Evolutionary conservation across 345 rosid species (phyloP), one percentile per base, ranked within the genome.

Genomic region (Eucalyptus regnans): DNA sequence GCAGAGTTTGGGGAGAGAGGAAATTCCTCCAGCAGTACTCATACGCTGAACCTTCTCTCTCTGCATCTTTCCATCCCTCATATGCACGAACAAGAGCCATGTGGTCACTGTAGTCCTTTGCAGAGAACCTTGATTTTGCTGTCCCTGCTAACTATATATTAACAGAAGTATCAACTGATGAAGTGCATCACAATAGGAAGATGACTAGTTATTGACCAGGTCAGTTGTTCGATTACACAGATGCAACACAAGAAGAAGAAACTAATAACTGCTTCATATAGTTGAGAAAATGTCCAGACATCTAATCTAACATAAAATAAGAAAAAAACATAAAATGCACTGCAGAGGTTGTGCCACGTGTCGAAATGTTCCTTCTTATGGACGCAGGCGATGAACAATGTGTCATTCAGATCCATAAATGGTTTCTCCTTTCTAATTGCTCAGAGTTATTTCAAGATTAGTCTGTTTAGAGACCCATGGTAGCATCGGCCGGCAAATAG

Each of bases 61-160:
- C 99, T 50, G 99, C 99, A 81, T 93, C 96, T 94, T 98, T 98
- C 99, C 99, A 97, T 76, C 99, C 99, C 93, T 98, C 99, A 87
- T 96, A 98, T 86, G 99, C 99, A 80, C 99, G 99, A 22, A 98
- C 99, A 41, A 98, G 97, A 48, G 99, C 99, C 99, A 97, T 96
- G 90, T 98, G 99, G 92, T 98, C 99, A 90, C 99, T 98, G 92
- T 96, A 97, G 93, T 98, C 99, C 93, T 97, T 98, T 14, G 99
- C 99, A 33, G 98, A 97, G 93, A 96, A 98, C 92, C 98, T 95
- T 90, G 97, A 96, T 91, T 98, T 98, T 76, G 99, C 98, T 76
- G 96, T 94, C 91, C 98, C 97, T 86, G 99, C 99, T 91, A 97
- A 92, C 99, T 97, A 91, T 62, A 92, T 46, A 56, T 90, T 51